Evolutionary conservation across 148 eudicot species (phyloP), one percentile per base, ranked within the genome.

Genomic region (Vaccinium myrtillus): DNA sequence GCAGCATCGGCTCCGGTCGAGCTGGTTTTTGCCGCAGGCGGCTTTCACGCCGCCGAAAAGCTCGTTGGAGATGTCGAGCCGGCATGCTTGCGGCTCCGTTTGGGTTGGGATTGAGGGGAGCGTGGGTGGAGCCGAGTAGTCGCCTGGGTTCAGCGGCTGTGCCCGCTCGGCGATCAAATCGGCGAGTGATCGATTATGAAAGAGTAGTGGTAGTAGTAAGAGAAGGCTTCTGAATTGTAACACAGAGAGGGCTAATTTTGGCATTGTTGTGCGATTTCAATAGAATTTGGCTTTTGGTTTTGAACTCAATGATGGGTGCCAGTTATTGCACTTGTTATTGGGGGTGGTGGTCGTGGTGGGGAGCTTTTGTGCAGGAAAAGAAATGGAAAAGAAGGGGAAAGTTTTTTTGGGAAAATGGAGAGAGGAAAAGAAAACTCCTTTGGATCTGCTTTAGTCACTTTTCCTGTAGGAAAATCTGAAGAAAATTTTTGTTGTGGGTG

Each of bases 41-140:
- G 92, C 94, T 82, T 80, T 78, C 19, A 95, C 98, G 14, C 99
- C 99, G 67, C 99, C 99, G 93, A 96, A 96, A 55, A 96, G 93
- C 87, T 96, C 99, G 18, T 82, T 91, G 12, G 98, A 94, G 67
- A 95, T 90, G 88, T 95, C 98, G 12, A 94, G 87, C 76, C 89
- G 94, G 91, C 98, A 95, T 82, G 89, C 67, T 27, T 77, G 88
- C n/a, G 91, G 27, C 56, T 78, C 87, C 6, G 95, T 76, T 79
- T 93, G 97, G 81, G 90, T 89, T 43, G 98, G 98, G n/a, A 89
- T 86, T 0, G 98, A 93, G 0, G 98, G 98, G 88, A 95, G 97
- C 0, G 95, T 94, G 92, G 71, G 91, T 94, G 95, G 91, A 9
- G 86, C 10, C 6, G 90, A 30, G 85, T 59, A 86, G 30, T 89